Base-by-base conservation (phyloP, 805 yeast species). In the Yamadazyma nakazawae region DNA sequence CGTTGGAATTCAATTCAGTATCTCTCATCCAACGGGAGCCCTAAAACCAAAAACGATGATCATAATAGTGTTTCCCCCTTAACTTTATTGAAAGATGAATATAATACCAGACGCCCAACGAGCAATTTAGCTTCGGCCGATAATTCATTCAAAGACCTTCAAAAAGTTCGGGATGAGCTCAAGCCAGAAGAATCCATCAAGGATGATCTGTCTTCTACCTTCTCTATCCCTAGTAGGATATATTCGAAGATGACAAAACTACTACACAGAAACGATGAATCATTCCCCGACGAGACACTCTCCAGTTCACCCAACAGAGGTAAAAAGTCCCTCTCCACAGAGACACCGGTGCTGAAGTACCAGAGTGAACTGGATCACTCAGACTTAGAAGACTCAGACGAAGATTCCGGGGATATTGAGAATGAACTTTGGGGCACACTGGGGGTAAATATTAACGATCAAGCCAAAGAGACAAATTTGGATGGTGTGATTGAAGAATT, bases 11-110 rank as follows among this genome's bases (percentile, higher is more conserved):
- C 51, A 3, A 43, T 51, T 14, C 55, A 52, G 28, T 49, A 50
- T 32, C 38, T 48, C 17, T 28, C 34, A 9, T 24, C 37, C 13
- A 10, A n/a, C 12, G 37, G 9, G 8, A n/a, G 11, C 4, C 12
- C 16, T 12, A 14, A 9, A 14, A 14, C 16, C 11, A 19, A 25
- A 2, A 38, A 31, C 16, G 8, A 8, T 26, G 49, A 43, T 35
- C 41, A 32, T 1, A 47, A 39, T 36, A 58, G 63, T 37, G 37
- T 60, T 2, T 62, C 67, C 2, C 67, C 68, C 1, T 53, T 64
- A 37, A 61, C 67, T 0, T 62, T 62, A 10, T 47, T 63, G 16
- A 47, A 55, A 36, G 68, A 64, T 37, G 55, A 58, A 37, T 63
- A 63, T 43, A 52, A 63, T 43, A 62, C 60, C 16, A 55, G 40